phyloP scores from a whole-genome alignment of 2,329 filamentous ascomycete genomes.

The Sporothrix dimorphospora region DNA sequence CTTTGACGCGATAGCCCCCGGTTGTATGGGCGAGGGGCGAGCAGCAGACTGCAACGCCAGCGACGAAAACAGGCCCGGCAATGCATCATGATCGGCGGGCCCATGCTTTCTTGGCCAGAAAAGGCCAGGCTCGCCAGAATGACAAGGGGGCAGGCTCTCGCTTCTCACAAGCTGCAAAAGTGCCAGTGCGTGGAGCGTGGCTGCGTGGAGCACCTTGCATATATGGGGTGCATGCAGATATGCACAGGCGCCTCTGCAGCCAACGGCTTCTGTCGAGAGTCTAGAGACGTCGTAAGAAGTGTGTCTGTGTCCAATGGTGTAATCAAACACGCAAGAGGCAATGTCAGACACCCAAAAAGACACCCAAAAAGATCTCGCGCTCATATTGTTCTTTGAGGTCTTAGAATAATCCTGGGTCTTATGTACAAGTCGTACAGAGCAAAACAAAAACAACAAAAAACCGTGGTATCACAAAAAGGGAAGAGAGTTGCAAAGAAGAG shows the following conservation, averaged over 20 bases:
- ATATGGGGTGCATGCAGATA: constrained; percentile 13
- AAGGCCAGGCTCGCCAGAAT: neutral
- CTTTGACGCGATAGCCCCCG: neutral
- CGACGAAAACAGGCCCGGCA: neutral
- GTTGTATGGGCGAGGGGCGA: constrained; percentile 6
- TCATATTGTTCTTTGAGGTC: neutral
- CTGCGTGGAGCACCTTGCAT: constrained; percentile 5
- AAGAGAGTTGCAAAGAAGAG: neutral
- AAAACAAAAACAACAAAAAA: neutral
- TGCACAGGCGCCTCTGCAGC: neutral
- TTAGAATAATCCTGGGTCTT: neutral
- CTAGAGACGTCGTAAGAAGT: too few relatives aligned
- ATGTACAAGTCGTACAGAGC: neutral
- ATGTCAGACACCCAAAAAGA: neutral
- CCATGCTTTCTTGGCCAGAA: neutral
- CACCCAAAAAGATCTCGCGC: neutral
- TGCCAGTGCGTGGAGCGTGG: neutral
- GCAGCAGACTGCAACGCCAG: constrained; percentile 7
- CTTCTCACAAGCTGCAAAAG: neutral
- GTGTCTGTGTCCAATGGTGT: neutral
- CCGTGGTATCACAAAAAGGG: neutral
- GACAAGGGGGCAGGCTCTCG: neutral
- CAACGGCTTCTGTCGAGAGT: neutral
- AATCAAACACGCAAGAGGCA: neutral
- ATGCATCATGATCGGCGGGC: constrained; percentile 5